Evolutionary conservation across 805 yeast species (phyloP).

Genomic region (Pichia californica): DNA sequence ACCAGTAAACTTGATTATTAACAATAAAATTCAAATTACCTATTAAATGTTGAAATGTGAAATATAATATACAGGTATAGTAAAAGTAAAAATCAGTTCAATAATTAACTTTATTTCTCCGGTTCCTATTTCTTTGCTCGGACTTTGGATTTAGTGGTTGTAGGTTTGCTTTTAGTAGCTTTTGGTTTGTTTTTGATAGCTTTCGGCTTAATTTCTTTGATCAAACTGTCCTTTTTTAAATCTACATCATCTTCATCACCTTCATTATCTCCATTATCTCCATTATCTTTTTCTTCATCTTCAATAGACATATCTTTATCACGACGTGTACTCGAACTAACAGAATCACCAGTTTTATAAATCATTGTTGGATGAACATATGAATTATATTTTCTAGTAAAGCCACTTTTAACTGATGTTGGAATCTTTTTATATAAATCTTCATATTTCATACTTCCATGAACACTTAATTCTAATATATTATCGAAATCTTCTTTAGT

Average conservation of each 20-base stretch:
- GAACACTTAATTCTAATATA: constrained; percentile 77
- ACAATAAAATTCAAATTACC: no score
- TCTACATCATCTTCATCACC: constrained; percentile 37
- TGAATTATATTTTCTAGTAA: constrained; percentile 79
- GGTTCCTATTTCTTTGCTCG: no score
- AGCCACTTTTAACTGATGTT: constrained; percentile 73
- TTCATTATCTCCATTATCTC: constrained; percentile 33
- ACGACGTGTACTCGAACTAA: constrained; percentile 23
- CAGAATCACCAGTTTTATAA: constrained; percentile 62
- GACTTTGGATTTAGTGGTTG: neutral
- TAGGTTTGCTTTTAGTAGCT: neutral
- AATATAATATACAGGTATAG: no score
- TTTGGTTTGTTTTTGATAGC: neutral
- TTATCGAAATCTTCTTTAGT: constrained; percentile 92
- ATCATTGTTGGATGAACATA: constrained; percentile 79
- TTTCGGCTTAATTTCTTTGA: constrained; percentile 38
- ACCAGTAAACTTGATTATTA: no score
- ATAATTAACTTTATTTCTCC: no score
- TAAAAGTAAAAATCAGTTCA: no score
- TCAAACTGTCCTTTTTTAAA: constrained; percentile 54
- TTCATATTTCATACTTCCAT: constrained; percentile 38
- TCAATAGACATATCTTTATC: neutral
- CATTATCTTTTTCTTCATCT: constrained; percentile 29
- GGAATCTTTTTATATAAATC: constrained; percentile 53
- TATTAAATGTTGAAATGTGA: no score